phyloP scores from a whole-genome alignment of 306 rosid genomes.

The Erythrophleum fordii region DNA sequence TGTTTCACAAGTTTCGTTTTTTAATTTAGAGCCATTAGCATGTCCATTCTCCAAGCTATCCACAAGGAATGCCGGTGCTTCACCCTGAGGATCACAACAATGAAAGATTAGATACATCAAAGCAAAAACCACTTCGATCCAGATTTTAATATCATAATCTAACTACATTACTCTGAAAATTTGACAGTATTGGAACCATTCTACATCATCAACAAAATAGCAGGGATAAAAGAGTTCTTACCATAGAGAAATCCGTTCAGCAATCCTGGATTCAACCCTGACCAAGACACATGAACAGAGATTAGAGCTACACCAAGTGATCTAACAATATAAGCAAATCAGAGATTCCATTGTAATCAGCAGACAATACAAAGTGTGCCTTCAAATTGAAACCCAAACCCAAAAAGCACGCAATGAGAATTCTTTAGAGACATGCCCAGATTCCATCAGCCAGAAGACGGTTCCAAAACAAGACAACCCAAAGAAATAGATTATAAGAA shows the following conservation, averaged over 20 bases:
- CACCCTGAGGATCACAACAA: conserved; percentile 69
- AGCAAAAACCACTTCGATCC: conserved; percentile 41
- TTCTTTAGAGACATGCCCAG: conserved; percentile 31
- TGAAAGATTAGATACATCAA: conserved; percentile 40
- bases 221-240: conserved; percentile 42
- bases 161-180: conserved; percentile 33
- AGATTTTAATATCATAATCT: conserved; percentile 32
- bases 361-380: conserved; percentile 27
- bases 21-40: conserved; percentile 59
- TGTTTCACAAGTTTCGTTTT: conserved; percentile 57
- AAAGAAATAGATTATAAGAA: conserved; percentile 4
- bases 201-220: conserved; percentile 14
- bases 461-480: conserved; percentile 22
- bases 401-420: conserved; percentile 32
- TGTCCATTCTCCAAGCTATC: conserved; percentile 63
- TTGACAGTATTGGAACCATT: conserved; percentile 9
- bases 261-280: conserved; percentile 66
- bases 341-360: conserved; percentile 1
- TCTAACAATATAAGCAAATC: conserved; percentile 41
- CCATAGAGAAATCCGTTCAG: conserved; percentile 66
- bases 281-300: conserved; percentile 41
- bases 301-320: conserved; percentile 52
- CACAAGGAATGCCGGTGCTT: conserved; percentile 80
- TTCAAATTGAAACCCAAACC: conserved; percentile 15
- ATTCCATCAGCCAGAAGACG: conserved; percentile 27